Evolutionary conservation across 129 eudicot species (phyloP), one percentile per base, ranked within the genome.

Genomic region (Rutidosis leptorrhynchoides): DNA sequence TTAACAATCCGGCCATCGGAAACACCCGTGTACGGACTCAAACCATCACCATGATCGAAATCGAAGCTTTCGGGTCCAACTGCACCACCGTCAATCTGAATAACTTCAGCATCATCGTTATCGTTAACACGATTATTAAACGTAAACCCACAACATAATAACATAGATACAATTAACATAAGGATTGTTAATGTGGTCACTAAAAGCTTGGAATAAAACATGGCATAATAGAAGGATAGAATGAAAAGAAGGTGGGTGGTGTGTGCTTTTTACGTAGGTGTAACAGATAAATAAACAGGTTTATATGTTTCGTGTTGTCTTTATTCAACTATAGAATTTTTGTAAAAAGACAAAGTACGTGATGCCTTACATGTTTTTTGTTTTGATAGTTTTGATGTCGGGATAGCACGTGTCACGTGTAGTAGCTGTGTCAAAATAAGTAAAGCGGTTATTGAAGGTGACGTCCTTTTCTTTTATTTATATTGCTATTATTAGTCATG

Each of bases 1-100:
- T 79, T 88, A 54, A 92, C 64, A 68, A 92, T 76, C 80, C 91
- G 87, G n/a, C 98, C 98, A 29, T 92, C 98, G 49, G 98, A 88
- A 33, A 92, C 96, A 6, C 98, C 96, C 19, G 85, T 85, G 73
- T 83, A 88, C 7, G 96, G 98, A 4, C 95, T 90, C 10, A 37
- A 78, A 27, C 95, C 98, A n/a, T 64, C 78, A 60, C 53, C 57
- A 0, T 85, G 84, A 64, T 83, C 84, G 21, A 88, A 92, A 28
- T 82, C 91, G 8, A 92, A 74, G 78, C 96, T 88, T 71, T 92
- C 98, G 30, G 98, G 97, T 35, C 98, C 98, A 33, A 83, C 68
- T 0, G 91, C 95, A 32, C 84, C 84, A 32, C 69, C 64, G n/a
- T 62, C 23, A 16, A 75, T 61, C 48, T 64, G 64, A 27, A 68